Base-by-base conservation (phyloP, 2,329 filamentous ascomycete species). In the Hypoxylon sp. region DNA sequence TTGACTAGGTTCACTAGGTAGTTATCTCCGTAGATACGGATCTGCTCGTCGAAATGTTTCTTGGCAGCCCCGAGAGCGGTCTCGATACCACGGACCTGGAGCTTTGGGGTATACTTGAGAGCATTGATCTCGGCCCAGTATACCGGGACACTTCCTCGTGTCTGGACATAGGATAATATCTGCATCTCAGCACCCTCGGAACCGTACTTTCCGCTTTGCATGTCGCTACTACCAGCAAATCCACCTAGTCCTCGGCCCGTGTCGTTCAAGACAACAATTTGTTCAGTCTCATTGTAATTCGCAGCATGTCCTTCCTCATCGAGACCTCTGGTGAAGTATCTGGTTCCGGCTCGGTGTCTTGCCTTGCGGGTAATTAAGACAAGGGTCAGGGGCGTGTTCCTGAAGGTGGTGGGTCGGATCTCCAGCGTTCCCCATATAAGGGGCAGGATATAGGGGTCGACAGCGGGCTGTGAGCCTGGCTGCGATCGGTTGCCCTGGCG, bases 241-340 rank as follows among this genome's bases (percentile, higher is more conserved):
- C 94, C 95, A 44, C 92, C 90, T 48, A 96, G 82, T 0, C 92
- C 91, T 64, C 89, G 89, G 2, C 88, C 86, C 61, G 84, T 87
- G 80, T 98, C 96, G 76, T 98, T 98, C 73, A 98, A 82, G 40
- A 99, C 89, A 68, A 97, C 86, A 35, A 96, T 86, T 79, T 99
- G 96, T 79, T 99, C 96, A 0, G 96, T 98, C 85, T 99, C 96
- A 78, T 99, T 99, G 86, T 95, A 99, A 80, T 99, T 99, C 72
- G 96, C 94, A n/a, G 96, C 96, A 79, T 98, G 90, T 25, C 96
- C 96, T 69, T 96, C 86, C 72, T 97, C 95, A 77, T 99, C 95
- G 51, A 98, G 89, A 57, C 96, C 96, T 72, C 96, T 90, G 1
- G 96, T 97, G 79, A 99, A 96, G 82, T 98, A 98, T 78, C 97